Base-by-base conservation (phyloP, 345 rosid genomes). In the Pugionium dolabratum region DNA sequence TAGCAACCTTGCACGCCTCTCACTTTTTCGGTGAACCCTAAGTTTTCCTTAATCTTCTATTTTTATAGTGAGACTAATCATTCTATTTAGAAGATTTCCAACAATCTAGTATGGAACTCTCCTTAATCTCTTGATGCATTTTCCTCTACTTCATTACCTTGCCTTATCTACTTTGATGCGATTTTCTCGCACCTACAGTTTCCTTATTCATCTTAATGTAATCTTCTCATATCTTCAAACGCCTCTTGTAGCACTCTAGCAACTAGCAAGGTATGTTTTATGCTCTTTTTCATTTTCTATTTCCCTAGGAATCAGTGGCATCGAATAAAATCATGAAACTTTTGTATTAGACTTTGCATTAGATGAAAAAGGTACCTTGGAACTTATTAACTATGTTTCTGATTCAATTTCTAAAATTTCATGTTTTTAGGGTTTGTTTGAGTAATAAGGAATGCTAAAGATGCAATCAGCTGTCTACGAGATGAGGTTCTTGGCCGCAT, bases 391-490 rank as follows among this genome's bases (percentile, higher is more conserved):
- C 18, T 11, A 2, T 2, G 10, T 34, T 35, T 35, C 30, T 35
- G 11, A 54, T 4, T 54, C 31, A 8, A 37, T 29, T 11, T 11
- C 40, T 1, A 6, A 4, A 9, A 27, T 7, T n/a, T 10, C 30
- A 5, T 59, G 30, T 11, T 31, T 43, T 32, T 32, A 32, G 53
- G 32, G 1, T 45, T 55, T 8, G 7, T 18, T 18, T 18, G 18
- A 18, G 52, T 59, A 3, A 4, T 6, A 9, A 61, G 46, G 54
- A 54, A 61, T 61, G 37, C 6, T 18, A 18, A 18, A 18, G 18
- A 35, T 37, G 40, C 7, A 10, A 35, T 62, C 26, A 62, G 45
- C 35, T 3, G 2, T 62, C 31, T 62, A 48, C 55, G 55, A 27
- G 45, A 62, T 27, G 55, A 62, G 2, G 1, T 47, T 34, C 34